Evolutionary conservation across 768 basidiomycete genomes (phyloP), one percentile per base, ranked within the genome.

Genomic region (Boletus reticuloceps): DNA sequence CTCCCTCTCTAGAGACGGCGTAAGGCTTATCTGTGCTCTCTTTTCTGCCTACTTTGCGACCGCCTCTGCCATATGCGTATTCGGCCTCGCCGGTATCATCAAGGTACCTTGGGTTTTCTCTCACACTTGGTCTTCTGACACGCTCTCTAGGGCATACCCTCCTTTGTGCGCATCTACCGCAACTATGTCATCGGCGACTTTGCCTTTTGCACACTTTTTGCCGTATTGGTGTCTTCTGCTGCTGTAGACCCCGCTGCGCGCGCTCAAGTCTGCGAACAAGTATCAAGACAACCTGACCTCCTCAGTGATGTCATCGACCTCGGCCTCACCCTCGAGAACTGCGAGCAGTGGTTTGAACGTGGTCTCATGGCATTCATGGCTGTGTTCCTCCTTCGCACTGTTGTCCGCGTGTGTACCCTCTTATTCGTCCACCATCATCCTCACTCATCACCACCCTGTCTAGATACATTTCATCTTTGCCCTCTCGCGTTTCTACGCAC

Each of bases 101-200:
- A 85, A 83, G 76, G 90, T 89, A 53, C 42, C 74, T 72, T 39
- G 8, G 57, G 39, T 25, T n/a, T 22, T 25, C 39, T 19, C 49
- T 7, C 31, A 37, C 17, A 27, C 31, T 37, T 12, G 25, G 27
- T 17, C 48, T 1, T 43, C 52, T 59, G 10, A 53, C 31, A 25
- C 19, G n/a, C 13, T 37, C 36, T 37, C 12, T 60, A 91, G 89
- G 80, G 75, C 64, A 81, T 81, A 57, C 75, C 84, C 5, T 73
- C 82, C 1, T 82, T 84, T 58, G 82, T 92, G 48, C 86, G 87
- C 51, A 84, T 92, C 61, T 92, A 90, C 73, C 84, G 89, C 58
- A 89, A 89, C 74, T 91, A 86, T 60, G 83, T 88, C 53, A 83
- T 89, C 58, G 89, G 86, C 49, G 89, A 91, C 72, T 84, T 91